phyloP scores from a whole-genome alignment of 2,329 filamentous ascomycete species.

The Sarocladiaceae sp. region DNA sequence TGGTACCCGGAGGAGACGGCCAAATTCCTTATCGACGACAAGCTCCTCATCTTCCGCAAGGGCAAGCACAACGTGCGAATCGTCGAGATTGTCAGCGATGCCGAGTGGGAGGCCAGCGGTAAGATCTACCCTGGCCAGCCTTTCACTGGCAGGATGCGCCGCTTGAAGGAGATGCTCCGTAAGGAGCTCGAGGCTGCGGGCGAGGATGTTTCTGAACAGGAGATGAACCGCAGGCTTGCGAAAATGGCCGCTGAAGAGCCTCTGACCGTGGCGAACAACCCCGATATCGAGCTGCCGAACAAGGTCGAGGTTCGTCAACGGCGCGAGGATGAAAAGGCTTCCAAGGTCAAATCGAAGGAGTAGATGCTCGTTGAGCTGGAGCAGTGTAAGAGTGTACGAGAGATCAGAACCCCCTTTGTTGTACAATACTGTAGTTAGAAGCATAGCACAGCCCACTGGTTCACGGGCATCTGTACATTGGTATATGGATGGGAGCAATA shows the following conservation, averaged over 20 bases:
- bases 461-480: not conserved
- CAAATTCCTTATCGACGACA: conserved; percentile 54
- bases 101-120: conserved; percentile 44
- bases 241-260: conserved; percentile 15
- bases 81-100: conserved; percentile 52
- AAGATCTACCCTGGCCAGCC: conserved; percentile 48
- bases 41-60: conserved; percentile 53
- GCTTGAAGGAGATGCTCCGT: conserved; percentile 31
- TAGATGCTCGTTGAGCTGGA: conserved; percentile 3
- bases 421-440: conserved; percentile 23
- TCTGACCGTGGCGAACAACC: conserved; percentile 32
- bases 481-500: not conserved
- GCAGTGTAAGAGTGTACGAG: conserved; percentile 2
- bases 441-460: not conserved
- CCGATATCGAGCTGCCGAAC: conserved; percentile 32
- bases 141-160: conserved; percentile 40
- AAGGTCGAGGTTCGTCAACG: conserved; percentile 26
- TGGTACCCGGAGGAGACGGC: conserved; percentile 51
- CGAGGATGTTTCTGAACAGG: conserved; percentile 18
- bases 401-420: not conserved
- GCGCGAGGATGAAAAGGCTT: conserved; percentile 11
- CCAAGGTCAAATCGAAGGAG: conserved; percentile 3
- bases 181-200: conserved; percentile 27
- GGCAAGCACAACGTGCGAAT: conserved; percentile 59
- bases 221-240: conserved; percentile 23